These are phyloP conservation scores for Coemansia sp. DNA, from an alignment of 192 early-diverging fungal genomes.

Conservation along the genomic window DNA sequence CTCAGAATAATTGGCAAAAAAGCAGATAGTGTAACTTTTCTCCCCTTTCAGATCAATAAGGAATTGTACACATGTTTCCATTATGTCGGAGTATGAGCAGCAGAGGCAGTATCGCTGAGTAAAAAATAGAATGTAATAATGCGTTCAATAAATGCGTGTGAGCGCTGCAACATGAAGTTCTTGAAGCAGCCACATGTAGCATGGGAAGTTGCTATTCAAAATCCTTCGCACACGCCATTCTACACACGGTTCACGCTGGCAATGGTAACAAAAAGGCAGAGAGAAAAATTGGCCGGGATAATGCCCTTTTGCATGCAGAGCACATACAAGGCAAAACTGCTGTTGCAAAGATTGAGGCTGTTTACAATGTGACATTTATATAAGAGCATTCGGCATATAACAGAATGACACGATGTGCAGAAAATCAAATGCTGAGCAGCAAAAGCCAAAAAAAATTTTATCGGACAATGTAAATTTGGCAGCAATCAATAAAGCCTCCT, in stretches of 20 bases:
- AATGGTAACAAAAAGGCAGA: neutral
- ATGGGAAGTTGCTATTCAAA: neutral
- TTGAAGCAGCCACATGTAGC: neutral
- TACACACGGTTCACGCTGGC: neutral
- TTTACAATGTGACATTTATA: neutral
- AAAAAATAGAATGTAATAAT: neutral
- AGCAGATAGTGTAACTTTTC: no score
- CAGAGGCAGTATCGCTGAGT: neutral
- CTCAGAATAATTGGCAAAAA: no score
- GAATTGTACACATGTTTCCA: neutral
- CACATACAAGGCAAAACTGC: neutral
- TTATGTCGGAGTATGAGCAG: neutral
- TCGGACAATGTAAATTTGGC: neutral
- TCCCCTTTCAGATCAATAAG: no score
- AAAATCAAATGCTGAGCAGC: neutral
- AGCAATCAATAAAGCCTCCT: neutral
- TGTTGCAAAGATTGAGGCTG: neutral
- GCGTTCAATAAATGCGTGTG: neutral
- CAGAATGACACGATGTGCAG: neutral
- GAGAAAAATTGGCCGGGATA: constrained; percentile 4
- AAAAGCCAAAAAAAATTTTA: neutral
- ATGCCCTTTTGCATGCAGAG: constrained; percentile 6
- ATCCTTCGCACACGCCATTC: neutral
- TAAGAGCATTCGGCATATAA: neutral
- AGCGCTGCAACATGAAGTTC: neutral